These are phyloP conservation scores for Phytophthora hibernalis DNA, from an alignment of 352 stramenopile species.

Conservation along the genomic window DNA sequence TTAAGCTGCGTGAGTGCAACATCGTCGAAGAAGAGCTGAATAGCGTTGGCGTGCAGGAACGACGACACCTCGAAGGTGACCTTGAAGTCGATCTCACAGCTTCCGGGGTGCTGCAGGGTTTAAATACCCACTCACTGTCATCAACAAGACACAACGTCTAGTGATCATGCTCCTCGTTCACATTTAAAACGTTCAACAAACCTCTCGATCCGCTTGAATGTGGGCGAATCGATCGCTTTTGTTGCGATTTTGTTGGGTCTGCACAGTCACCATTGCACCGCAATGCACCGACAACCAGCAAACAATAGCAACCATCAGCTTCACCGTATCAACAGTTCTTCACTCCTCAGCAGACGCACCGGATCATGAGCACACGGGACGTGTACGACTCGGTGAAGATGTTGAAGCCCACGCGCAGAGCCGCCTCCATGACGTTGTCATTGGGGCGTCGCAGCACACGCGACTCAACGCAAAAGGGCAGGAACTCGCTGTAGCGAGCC, in stretches of 20 bases:
- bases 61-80: conserved; percentile 85
- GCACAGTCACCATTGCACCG: neutral
- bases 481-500: conserved; percentile 72
- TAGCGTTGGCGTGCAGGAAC: conserved; percentile 82
- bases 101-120: conserved; percentile 56
- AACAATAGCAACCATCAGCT: conserved; percentile 6
- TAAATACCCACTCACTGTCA: conserved; percentile 77
- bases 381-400: conserved; percentile 89
- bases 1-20: conserved; percentile 83
- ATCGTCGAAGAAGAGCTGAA: conserved; percentile 89
- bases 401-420: conserved; percentile 76
- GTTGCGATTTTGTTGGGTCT: conserved; percentile 77
- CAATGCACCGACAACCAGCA: neutral
- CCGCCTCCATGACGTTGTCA: conserved; percentile 84
- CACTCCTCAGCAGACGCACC: conserved; percentile 26
- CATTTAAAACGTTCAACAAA: conserved; percentile 20
- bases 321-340: neutral
- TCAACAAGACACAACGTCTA: conserved; percentile 7
- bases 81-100: conserved; percentile 78
- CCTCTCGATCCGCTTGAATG: conserved; percentile 89
- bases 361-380: conserved; percentile 82
- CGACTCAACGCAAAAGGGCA: conserved; percentile 86
- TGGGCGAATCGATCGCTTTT: conserved; percentile 84
- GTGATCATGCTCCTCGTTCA: conserved; percentile 5
- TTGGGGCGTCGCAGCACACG: conserved; percentile 71